phyloP scores from a whole-genome alignment of 805 yeast species.

The Grigorovia humatica region DNA sequence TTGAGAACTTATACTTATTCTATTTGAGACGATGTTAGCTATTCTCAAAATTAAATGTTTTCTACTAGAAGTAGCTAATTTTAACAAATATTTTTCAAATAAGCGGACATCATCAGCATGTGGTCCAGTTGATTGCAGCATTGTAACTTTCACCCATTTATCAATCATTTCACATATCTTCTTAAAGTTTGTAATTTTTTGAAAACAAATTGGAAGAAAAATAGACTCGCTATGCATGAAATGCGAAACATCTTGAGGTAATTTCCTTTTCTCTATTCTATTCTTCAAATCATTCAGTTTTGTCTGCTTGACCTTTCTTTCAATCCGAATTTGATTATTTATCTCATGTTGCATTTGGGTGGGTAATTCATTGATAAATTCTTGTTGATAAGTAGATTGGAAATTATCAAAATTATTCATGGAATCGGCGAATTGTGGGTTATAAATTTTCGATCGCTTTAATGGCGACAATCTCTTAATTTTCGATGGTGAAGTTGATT shows the following conservation, averaged over 20 bases:
- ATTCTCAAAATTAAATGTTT: conserved; percentile 18
- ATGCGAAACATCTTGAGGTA: conserved; percentile 8
- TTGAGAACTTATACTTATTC: conserved; percentile 11
- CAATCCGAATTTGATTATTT: conserved; percentile 35
- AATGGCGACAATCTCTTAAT: not conserved
- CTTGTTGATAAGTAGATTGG: conserved; percentile 35
- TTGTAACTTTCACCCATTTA: conserved; percentile 31
- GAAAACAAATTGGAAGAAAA: conserved; percentile 27
- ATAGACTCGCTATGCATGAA: conserved; percentile 15
- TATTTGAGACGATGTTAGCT: conserved; percentile 14
- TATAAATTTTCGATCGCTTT: not conserved
- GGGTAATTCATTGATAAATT: conserved; percentile 58
- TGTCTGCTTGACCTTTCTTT: conserved; percentile 14
- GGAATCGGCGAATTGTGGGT: not conserved
- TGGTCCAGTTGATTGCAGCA: conserved; percentile 26
- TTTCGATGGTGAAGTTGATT: not conserved
- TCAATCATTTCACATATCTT: conserved; percentile 28
- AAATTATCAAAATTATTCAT: not conserved
- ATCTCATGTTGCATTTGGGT: conserved; percentile 54
- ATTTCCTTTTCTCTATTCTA: conserved; percentile 9
- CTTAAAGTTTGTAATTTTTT: conserved; percentile 24
- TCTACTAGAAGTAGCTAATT: conserved; percentile 21
- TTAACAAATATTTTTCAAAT: conserved; percentile 28
- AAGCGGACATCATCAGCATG: conserved; percentile 31
- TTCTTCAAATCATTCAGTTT: conserved; percentile 13